Conservation (phyloP, 495 filamentous ascomycete genomes). For the Penicillium salamii region DNA sequence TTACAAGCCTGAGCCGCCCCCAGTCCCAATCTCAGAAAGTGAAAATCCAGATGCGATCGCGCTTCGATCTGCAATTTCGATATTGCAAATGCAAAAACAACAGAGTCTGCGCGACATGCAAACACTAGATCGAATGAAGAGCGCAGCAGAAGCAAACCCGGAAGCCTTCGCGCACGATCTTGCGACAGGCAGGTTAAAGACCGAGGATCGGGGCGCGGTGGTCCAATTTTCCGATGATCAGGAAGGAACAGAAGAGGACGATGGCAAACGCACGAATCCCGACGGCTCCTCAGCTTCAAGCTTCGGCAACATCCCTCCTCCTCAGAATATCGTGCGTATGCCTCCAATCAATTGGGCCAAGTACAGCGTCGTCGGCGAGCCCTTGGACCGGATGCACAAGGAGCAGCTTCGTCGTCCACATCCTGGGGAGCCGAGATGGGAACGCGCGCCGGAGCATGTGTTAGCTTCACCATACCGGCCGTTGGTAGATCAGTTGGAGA, state of each 20-base stretch:
- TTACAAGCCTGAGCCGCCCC: slow-evolving; percentile 47
- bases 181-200: slow-evolving; percentile 48
- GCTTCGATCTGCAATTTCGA: slow-evolving; percentile 71
- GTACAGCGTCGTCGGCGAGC: slow-evolving; percentile 77
- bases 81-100: slow-evolving; percentile 78
- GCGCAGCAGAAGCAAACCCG: slow-evolving; percentile 63
- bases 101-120: slow-evolving; percentile 70
- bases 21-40: slow-evolving; percentile 69
- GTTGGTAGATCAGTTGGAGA: slow-evolving; percentile 62
- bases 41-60: slow-evolving; percentile 83
- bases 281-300: slow-evolving; percentile 27
- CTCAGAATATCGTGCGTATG: slow-evolving; percentile 81
- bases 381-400: slow-evolving; percentile 77
- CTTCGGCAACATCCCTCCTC: slow-evolving; percentile 60
- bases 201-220: slow-evolving; percentile 36
- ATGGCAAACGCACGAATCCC: slow-evolving; percentile 15
- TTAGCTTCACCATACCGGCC: slow-evolving; percentile 76
- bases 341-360: slow-evolving; percentile 89
- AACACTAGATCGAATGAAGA: slow-evolving; percentile 59
- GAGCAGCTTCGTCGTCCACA: slow-evolving; percentile 68
- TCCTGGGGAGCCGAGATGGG: slow-evolving; percentile 50
- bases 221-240: slow-evolving; percentile 41
- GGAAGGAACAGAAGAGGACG: slow-evolving; percentile 34
- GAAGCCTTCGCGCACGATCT: slow-evolving; percentile 64
- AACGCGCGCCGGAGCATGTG: slow-evolving; percentile 46